Percentiles rank a stretch among this genome's conserved stretches.
Evolutionary conservation across 202 grass and related monocot species (phyloP).

Genomic region (Setaria viridis): DNA sequence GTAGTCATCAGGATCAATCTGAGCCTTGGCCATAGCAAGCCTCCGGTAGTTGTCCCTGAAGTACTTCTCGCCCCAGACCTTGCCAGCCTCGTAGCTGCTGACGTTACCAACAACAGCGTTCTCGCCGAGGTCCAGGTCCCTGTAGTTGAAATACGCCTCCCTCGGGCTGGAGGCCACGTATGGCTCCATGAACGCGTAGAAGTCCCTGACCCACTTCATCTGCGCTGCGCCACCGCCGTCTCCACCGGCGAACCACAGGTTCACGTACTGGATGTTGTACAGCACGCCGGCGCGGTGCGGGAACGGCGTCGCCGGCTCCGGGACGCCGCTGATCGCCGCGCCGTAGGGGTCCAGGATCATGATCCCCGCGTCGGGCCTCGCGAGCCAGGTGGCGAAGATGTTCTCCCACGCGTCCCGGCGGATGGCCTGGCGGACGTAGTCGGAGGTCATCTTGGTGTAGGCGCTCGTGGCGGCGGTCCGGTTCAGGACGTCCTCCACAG

Average conservation of each 20-base stretch:
- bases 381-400: conserved; percentile 34
- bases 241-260: neutral
- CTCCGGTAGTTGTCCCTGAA: conserved; percentile 44
- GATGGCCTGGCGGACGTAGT: conserved; percentile 59
- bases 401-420: neutral
- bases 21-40: conserved; percentile 34
- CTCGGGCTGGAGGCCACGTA: conserved; percentile 36
- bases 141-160: conserved; percentile 57
- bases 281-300: conserved; percentile 55
- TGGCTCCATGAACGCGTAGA: conserved; percentile 48
- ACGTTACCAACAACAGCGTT: conserved; percentile 35
- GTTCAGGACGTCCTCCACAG: conserved; percentile 52
- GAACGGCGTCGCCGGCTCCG: conserved; percentile 40
- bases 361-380: conserved; percentile 32
- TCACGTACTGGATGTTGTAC: conserved; percentile 58
- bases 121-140: conserved; percentile 49
- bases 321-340: conserved; percentile 5
- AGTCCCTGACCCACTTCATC: conserved; percentile 42
- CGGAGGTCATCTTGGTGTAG: conserved; percentile 52
- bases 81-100: conserved; percentile 24
- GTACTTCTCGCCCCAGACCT: conserved; percentile 51
- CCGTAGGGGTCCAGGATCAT: conserved; percentile 56
- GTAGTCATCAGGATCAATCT: conserved; percentile 48
- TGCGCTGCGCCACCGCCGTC: conserved; percentile 7
- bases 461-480: conserved; percentile 27